Base-by-base conservation (phyloP, 2,329 filamentous ascomycete genomes). In the Arthrobotrys pseudoclavata region DNA sequence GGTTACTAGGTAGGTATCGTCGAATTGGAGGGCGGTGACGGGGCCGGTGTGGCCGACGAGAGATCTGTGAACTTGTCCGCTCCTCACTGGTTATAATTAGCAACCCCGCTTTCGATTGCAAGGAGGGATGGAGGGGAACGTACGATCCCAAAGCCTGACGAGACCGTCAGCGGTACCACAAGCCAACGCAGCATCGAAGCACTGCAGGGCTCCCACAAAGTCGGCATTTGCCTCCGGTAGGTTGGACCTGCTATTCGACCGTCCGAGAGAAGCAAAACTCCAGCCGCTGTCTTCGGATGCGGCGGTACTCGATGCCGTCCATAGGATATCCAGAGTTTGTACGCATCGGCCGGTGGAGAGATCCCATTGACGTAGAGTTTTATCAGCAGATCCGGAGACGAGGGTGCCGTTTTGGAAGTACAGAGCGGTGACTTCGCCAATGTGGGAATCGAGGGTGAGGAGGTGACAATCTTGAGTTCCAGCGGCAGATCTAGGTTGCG, bases 81-180 rank as follows among this genome's bases (percentile, higher is more conserved):
- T 97, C 80, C 96, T 89, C 81, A 99, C 81, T 81, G 47, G 13
- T 61, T 15, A 48, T 69, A 48, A 34, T 29, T 26, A 60, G 60
- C 53, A 53, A 24, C 20, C 31, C 7, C 4, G 29, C 20, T 6
- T n/a, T 26, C 12, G 26, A 10, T 13, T 18, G 26, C 29, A 37
- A 29, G 45, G 18, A 12, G n/a, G 6, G 42, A 22, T 29, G 31
- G 29, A 12, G 15, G 4, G 40, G 37, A 34, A 76, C 81, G 69
- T 74, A 81, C 81, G 85, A 89, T 99, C 96, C 96, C 96, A 99
- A 37, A 99, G 85, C 74, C 96, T 88, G 47, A 99, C 94, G 93
- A 98, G 96, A 48, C 96, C 96, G 83, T 99, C 96, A 0, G 96
- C 96, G 12, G 96, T 99, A 81, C 96, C 96, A 83, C 96, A 98